Conservation (phyloP, 495 filamentous ascomycete species). For the Talaromyces liani region DNA sequence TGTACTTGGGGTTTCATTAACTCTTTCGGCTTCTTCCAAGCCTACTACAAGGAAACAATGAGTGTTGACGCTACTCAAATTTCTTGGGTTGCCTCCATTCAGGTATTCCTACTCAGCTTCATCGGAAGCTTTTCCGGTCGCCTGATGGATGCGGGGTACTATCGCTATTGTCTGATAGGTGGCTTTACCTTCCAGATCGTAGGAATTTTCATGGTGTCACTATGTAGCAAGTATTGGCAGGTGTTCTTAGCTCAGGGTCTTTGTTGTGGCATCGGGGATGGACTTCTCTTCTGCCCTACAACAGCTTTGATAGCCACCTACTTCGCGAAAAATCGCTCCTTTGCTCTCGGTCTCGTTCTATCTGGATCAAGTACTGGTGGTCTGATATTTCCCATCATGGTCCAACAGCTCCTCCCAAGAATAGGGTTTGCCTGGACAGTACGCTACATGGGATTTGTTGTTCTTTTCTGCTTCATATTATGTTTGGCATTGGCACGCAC, state of each 20-base stretch:
- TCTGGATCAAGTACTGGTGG: slow-evolving; percentile 66
- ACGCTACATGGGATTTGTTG: slow-evolving; percentile 30
- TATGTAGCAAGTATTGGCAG: slow-evolving; percentile 61
- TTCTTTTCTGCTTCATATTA: slow-evolving; percentile 9
- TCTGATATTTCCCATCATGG: slow-evolving; percentile 65
- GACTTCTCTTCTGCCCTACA: slow-evolving; percentile 61
- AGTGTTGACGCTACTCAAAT: slow-evolving; percentile 44
- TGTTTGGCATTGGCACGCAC: not conserved
- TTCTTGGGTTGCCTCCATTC: slow-evolving; percentile 49
- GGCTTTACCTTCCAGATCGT: slow-evolving; percentile 42
- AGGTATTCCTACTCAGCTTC: slow-evolving; percentile 25
- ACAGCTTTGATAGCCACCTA: slow-evolving; percentile 70
- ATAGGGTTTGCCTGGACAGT: slow-evolving; percentile 34
- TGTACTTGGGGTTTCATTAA: slow-evolving; percentile 72
- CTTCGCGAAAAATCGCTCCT: slow-evolving; percentile 61
- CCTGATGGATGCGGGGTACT: slow-evolving; percentile 62
- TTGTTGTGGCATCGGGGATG: slow-evolving; percentile 63
- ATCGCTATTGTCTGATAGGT: slow-evolving; percentile 44
- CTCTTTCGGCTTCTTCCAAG: slow-evolving; percentile 74
- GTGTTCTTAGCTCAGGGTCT: slow-evolving; percentile 77
- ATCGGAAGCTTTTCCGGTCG: slow-evolving; percentile 48
- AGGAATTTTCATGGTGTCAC: slow-evolving; percentile 68
- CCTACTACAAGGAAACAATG: slow-evolving; percentile 54
- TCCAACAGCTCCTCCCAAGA: slow-evolving; percentile 56
- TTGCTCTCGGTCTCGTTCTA: slow-evolving; percentile 51